These are phyloP conservation scores for Candida silvatica DNA, from an alignment of 805 yeast species.

Conservation along the genomic window DNA sequence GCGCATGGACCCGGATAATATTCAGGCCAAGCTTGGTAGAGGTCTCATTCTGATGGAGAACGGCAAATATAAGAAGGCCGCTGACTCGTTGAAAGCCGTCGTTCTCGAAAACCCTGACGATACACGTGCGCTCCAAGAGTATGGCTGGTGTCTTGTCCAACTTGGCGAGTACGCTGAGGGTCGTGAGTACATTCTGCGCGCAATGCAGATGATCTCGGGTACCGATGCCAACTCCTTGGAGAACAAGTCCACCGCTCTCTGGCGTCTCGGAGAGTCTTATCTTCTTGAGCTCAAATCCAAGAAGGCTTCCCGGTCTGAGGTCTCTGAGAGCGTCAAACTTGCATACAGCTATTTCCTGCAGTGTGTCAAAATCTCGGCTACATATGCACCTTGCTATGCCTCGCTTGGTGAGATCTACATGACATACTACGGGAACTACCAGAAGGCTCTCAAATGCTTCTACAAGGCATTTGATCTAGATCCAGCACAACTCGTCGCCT, in stretches of 20 bases:
- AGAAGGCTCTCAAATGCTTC: conserved; percentile 77
- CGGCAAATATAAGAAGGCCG: conserved; percentile 48
- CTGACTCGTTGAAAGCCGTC: conserved; percentile 41
- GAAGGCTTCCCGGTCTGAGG: conserved; percentile 4
- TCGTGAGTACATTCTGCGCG: conserved; percentile 35
- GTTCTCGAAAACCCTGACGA: conserved; percentile 41
- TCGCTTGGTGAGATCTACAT: conserved; percentile 71
- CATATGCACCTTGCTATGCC: conserved; percentile 73
- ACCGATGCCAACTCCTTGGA: conserved; percentile 45
- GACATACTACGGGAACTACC: conserved; percentile 45
- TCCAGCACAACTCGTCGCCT: conserved; percentile 66
- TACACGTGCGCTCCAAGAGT: conserved; percentile 53
- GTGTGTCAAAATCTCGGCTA: conserved; percentile 55
- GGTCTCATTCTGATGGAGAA: conserved; percentile 70
- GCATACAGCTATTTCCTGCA: conserved; percentile 54
- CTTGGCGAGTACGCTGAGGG: conserved; percentile 45
- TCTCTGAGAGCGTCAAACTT: conserved; percentile 1
- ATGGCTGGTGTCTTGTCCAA: conserved; percentile 70
- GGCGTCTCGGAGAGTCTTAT: conserved; percentile 69
- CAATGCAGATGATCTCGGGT: conserved; percentile 38
- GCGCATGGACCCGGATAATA: conserved; percentile 24
- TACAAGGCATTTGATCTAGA: conserved; percentile 86
- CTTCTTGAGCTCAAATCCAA: conserved; percentile 25
- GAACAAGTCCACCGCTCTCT: conserved; percentile 48
- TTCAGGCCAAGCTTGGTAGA: conserved; percentile 70